These are phyloP conservation scores for Termitomyces sp. DNA, from an alignment of 768 basidiomycete genomes.

Conservation along the genomic window DNA sequence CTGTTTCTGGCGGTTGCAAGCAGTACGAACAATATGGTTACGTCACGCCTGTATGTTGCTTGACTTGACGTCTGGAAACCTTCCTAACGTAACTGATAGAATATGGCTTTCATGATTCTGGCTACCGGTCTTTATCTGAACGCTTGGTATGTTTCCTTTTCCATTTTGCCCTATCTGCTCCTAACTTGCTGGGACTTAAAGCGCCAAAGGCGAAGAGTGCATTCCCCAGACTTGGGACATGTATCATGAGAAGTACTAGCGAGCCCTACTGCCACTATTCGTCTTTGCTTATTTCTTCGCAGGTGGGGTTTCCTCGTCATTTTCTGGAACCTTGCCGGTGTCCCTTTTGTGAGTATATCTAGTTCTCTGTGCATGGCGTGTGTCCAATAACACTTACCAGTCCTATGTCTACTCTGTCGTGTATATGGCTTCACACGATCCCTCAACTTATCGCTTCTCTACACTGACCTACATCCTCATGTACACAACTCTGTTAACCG, in stretches of 20 bases:
- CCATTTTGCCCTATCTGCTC: not conserved
- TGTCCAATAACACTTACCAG: slow-evolving; percentile 26
- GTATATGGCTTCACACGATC: slow-evolving; percentile 95
- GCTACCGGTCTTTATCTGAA: slow-evolving; percentile 97
- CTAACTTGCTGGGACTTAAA: slow-evolving; percentile 20
- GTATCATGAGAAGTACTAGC: slow-evolving; percentile 85
- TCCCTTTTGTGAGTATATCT: slow-evolving; percentile 65
- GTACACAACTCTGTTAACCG: slow-evolving; percentile 70
- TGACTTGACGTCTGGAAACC: not conserved
- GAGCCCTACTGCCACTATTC: slow-evolving; percentile 9
- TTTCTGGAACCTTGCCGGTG: slow-evolving; percentile 96
- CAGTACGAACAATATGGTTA: slow-evolving; percentile 92
- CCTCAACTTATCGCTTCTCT: slow-evolving; percentile 81
- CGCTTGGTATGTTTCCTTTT: slow-evolving; percentile 57
- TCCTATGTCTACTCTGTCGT: slow-evolving; percentile 97
- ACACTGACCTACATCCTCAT: slow-evolving; percentile 67
- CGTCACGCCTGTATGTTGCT: slow-evolving; percentile 74
- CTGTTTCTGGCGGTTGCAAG: slow-evolving; percentile 90
- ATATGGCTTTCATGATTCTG: slow-evolving; percentile 94
- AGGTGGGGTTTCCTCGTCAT: slow-evolving; percentile 97
- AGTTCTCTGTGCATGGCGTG: not conserved
- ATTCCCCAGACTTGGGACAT: slow-evolving; percentile 99
- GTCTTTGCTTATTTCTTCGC: not conserved
- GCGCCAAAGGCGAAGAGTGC: slow-evolving; percentile 90
- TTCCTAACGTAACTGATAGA: slow-evolving; percentile 30